Evolutionary conservation across 495 filamentous ascomycete species (phyloP), one percentile per base, ranked within the genome.

Genomic region (Daldinia grandis): DNA sequence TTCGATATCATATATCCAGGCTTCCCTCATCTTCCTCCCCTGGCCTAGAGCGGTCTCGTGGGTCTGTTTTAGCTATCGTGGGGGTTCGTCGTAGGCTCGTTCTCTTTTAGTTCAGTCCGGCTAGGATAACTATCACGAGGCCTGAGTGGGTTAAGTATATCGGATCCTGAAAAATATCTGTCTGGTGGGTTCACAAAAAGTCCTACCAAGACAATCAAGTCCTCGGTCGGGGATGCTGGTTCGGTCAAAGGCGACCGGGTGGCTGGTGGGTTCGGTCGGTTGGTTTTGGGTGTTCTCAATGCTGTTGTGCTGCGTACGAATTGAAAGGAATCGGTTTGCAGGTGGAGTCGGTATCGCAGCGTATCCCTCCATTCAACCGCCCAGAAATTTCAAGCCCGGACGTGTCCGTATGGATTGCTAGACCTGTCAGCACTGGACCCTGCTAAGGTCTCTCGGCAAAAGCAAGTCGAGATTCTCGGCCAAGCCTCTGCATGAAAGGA

Each of bases 231-330:
- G 49, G 53, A n/a, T 47, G 58, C 14, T 67, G 47, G 53, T 47
- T 72, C 60, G 59, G 69, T 68, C 58, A 67, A 67, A 40, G 60
- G 37, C 47, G 54, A 54, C 62, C 24, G 59, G 64, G 24, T 72
- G 62, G 62, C 35, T 49, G 62, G 68, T 47, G 42, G 42, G 19
- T 47, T 47, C 42, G 42, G 19, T 47, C 42, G 8, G 42, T 42
- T 47, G 30, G 21, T 49, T 49, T 69, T 61, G 27, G 27, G 53
- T 60, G 69, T 24, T 55, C 15, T 51, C 27, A 37, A 58, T 58
- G n/a, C 54, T 35, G 59, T 72, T 62, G 62, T 54, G 60, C 58
- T 58, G 62, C 68, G 64, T 68, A 60, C 59, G 35, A 27, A 67
- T 67, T 64, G 64, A 63, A 63, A 64, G 63, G 44, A 59, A 28